phyloP scores from a whole-genome alignment of 192 early-diverging fungal species.

The Rhizoclosmatium globosum region DNA sequence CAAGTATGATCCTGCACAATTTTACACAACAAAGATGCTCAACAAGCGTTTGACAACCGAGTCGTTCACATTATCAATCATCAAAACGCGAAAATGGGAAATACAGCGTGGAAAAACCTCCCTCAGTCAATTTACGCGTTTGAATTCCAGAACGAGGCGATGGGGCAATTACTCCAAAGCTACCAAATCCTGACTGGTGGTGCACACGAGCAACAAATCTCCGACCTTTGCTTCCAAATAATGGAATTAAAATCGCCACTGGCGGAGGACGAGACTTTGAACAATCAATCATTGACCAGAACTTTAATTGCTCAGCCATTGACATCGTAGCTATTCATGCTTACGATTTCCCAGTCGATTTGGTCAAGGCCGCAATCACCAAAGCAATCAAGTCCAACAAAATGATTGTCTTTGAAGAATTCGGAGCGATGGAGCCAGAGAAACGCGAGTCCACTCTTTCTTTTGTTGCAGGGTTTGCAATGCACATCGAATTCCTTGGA shows the following conservation, averaged over 20 bases:
- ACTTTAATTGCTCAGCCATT: slow-evolving; percentile 25
- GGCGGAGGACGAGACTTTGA: slow-evolving; percentile 19
- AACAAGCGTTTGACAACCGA: slow-evolving; percentile 32
- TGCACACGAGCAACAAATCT: slow-evolving; percentile 30
- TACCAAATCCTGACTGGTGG: slow-evolving; percentile 24
- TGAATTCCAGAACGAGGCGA: slow-evolving; percentile 31
- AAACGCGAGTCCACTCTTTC: not conserved
- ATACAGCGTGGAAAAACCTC: slow-evolving; percentile 19
- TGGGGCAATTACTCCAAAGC: slow-evolving; percentile 2
- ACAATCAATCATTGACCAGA: slow-evolving; percentile 6
- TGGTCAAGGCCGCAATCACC: not conserved
- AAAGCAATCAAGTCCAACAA: not conserved
- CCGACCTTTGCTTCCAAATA: not conserved
- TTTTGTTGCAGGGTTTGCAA: not conserved
- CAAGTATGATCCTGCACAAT: not conserved
- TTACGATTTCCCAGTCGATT: not conserved
- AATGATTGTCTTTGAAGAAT: not conserved
- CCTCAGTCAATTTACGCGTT: slow-evolving; percentile 33
- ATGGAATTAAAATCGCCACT: not conserved
- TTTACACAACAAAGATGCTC: slow-evolving; percentile 16
- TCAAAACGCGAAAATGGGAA: slow-evolving; percentile 23
- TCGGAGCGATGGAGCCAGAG: not conserved
- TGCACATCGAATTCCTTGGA: not conserved
- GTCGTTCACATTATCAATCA: slow-evolving; percentile 28
- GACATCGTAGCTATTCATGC: slow-evolving; percentile 30